phyloP scores from a whole-genome alignment of 106 monocot species.

The Allium cepa region DNA sequence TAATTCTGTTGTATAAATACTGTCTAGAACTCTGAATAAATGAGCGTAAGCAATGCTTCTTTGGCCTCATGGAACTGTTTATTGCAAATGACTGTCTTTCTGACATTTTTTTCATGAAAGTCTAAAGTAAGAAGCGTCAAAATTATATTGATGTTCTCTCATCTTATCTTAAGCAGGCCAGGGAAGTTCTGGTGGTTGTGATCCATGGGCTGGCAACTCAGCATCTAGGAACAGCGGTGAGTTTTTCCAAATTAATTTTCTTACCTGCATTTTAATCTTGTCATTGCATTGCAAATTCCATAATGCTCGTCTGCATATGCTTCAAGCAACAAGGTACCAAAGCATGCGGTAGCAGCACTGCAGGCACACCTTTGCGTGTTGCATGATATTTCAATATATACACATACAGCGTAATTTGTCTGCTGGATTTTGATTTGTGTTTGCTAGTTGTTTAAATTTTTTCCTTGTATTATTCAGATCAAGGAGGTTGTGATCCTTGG shows the following conservation, averaged over 20 bases:
- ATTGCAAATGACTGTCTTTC: too few species aligned
- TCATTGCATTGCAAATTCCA: neutral
- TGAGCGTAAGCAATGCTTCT: too few species aligned
- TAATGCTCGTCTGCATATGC: neutral
- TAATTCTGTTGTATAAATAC: too few species aligned
- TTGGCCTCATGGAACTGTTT: too few species aligned
- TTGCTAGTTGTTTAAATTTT: neutral
- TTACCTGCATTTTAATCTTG: neutral
- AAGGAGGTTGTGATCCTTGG: neutral
- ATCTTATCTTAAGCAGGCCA: too few species aligned
- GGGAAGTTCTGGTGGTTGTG: neutral
- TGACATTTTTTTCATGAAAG: too few species aligned
- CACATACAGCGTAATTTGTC: neutral
- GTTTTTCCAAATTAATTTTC: neutral
- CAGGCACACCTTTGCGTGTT: neutral
- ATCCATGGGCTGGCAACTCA: conserved; percentile 1
- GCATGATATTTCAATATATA: neutral
- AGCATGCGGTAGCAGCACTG: neutral
- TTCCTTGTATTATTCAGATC: too few species aligned
- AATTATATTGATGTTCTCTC: too few species aligned
- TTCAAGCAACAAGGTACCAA: neutral
- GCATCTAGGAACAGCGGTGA: neutral
- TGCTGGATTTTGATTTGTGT: neutral
- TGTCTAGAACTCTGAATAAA: too few species aligned
- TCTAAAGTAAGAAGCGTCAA: too few species aligned